Conservation (phyloP, 768 basidiomycete species). For the Tylopilus balloui region DNA sequence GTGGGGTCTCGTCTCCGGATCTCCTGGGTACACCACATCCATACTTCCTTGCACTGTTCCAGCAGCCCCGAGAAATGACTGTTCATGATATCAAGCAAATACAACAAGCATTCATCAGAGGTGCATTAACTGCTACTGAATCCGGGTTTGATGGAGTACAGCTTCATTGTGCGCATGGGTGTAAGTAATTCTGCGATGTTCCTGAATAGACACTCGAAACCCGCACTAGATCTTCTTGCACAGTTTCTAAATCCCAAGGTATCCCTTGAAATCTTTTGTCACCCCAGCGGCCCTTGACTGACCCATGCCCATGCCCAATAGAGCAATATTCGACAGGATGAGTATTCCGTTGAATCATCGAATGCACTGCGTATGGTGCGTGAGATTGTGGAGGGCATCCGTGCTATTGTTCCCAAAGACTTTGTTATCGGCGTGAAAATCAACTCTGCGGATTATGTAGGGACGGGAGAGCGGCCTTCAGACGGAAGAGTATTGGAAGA, state of each 20-base stretch:
- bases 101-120: slow-evolving; percentile 59
- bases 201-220: not conserved
- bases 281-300: slow-evolving; percentile 15
- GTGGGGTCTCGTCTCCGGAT: slow-evolving; percentile 3
- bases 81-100: slow-evolving; percentile 55
- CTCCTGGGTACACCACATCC: slow-evolving; percentile 15
- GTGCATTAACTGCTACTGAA: slow-evolving; percentile 57
- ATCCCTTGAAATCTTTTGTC: not conserved
- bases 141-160: slow-evolving; percentile 86
- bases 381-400: slow-evolving; percentile 53
- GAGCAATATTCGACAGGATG: slow-evolving; percentile 56
- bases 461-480: slow-evolving; percentile 23
- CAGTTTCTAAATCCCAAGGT: slow-evolving; percentile 78
- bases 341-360: slow-evolving; percentile 43
- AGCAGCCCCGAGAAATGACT: slow-evolving; percentile 58
- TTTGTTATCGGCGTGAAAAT: slow-evolving; percentile 79
- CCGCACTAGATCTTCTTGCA: slow-evolving; percentile 62
- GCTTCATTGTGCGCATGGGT: slow-evolving; percentile 83
- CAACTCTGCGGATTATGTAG: slow-evolving; percentile 71
- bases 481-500: slow-evolving; percentile 32
- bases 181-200: slow-evolving; percentile 40
- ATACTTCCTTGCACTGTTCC: slow-evolving; percentile 49
- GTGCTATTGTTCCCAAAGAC: slow-evolving; percentile 44
- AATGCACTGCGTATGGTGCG: slow-evolving; percentile 55
- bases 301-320: slow-evolving; percentile 15